A percentile compares a stretch with the other conserved stretches of the same genome.
Evolutionary conservation across 176 grass and related monocot species (phyloP).

Genomic region (sorghum (Sorghum bicolor)): DNA sequence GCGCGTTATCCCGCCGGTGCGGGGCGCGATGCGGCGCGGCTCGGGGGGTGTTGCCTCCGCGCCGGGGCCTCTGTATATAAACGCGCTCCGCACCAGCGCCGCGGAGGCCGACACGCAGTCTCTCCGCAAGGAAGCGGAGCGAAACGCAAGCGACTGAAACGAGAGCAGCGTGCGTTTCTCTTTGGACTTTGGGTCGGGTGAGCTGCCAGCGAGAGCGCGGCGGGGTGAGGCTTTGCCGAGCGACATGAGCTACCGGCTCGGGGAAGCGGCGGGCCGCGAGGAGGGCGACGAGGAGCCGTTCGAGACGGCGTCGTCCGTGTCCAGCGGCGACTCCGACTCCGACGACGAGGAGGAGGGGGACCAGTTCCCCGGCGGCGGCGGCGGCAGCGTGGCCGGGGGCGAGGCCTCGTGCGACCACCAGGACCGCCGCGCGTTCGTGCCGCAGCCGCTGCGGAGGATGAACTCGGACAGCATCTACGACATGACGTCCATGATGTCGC

Average conservation of each 20-base stretch:
- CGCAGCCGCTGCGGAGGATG: slow-evolving; percentile 30
- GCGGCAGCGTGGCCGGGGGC: background rate
- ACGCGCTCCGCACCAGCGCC: background rate
- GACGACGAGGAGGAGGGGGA: slow-evolving; percentile 21
- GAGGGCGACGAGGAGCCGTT: slow-evolving; percentile 41
- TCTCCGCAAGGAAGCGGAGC: background rate
- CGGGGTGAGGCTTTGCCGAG: background rate
- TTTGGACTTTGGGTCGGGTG: too few relatives aligned
- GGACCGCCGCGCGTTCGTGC: slow-evolving; percentile 17
- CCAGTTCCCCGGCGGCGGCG: slow-evolving; percentile 17
- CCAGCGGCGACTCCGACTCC: slow-evolving; percentile 34
- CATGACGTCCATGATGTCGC: slow-evolving; percentile 52
- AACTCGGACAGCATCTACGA: slow-evolving; percentile 61
- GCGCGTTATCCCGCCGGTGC: background rate
- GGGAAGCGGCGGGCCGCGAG: slow-evolving; percentile 1
- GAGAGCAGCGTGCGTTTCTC: background rate
- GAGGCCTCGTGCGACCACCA: background rate
- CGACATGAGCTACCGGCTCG: slow-evolving; percentile 26
- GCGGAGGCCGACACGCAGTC: background rate
- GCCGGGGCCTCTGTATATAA: slow-evolving; percentile 12
- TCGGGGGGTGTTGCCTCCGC: background rate
- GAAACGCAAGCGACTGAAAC: background rate
- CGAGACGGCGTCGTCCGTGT: slow-evolving; percentile 32
- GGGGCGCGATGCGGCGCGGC: background rate
- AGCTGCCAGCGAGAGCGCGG: too few relatives aligned